Conservation (phyloP, 768 basidiomycete genomes). For the Terana coerulea region DNA sequence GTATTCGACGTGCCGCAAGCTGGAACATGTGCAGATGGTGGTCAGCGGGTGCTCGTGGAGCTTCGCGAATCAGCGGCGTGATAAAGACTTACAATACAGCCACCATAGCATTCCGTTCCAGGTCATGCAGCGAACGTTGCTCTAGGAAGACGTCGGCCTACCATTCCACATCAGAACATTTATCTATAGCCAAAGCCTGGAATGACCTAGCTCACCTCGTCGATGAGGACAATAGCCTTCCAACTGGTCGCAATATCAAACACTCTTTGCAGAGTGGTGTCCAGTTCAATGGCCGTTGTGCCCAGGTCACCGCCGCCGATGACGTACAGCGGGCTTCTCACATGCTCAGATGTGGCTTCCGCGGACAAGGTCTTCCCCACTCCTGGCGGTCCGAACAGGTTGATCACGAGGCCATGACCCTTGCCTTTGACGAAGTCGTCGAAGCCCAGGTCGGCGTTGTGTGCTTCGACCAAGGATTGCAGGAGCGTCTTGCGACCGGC, state of each 20-base stretch:
- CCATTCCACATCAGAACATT: background rate
- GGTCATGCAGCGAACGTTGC: constrained; percentile 57
- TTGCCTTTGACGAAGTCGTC: constrained; percentile 34
- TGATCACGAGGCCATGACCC: constrained; percentile 32
- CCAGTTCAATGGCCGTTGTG: constrained; percentile 25
- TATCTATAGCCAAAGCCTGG: background rate
- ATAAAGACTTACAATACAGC: constrained; percentile 41
- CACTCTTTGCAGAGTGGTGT: constrained; percentile 22
- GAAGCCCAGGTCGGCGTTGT: constrained; percentile 20
- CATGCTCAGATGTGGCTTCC: constrained; percentile 20
- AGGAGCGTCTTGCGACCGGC: constrained; percentile 26
- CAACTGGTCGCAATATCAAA: constrained; percentile 31
- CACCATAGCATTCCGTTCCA: constrained; percentile 66
- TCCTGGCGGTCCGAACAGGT: constrained; percentile 26
- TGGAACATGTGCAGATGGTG: background rate
- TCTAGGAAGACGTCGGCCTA: constrained; percentile 68
- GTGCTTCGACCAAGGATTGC: constrained; percentile 29
- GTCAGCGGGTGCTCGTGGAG: background rate
- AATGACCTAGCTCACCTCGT: constrained; percentile 20
- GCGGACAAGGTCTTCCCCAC: constrained; percentile 26
- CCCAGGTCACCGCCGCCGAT: constrained; percentile 32
- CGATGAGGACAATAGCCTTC: constrained; percentile 31
- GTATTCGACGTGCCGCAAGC: constrained; percentile 21
- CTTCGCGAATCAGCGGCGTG: background rate
- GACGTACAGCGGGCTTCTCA: constrained; percentile 20